Evolutionary conservation across 148 eudicot genomes (phyloP).

Genomic region (Vaccinium macrocarpon): DNA sequence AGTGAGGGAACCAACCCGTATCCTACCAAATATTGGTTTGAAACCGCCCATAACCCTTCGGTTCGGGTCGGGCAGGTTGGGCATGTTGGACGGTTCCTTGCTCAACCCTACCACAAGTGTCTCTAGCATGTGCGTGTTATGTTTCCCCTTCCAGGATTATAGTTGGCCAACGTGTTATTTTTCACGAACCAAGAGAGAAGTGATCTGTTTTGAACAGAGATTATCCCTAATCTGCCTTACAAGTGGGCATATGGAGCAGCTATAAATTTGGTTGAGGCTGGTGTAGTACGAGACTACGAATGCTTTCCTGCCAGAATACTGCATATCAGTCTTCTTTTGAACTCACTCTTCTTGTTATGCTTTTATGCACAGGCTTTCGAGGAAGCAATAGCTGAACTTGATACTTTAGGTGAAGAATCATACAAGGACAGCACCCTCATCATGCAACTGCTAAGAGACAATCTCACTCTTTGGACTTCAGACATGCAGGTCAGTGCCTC

Average conservation of each 20-base stretch:
- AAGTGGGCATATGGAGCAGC: neutral
- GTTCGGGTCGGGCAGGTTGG: too few relatives aligned
- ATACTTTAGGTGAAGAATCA: constrained; percentile 57
- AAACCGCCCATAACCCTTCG: too few relatives aligned
- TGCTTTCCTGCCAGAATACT: neutral
- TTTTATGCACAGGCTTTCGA: constrained; percentile 49
- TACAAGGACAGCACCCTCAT: constrained; percentile 66
- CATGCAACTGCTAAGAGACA: constrained; percentile 68
- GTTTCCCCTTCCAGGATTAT: neutral
- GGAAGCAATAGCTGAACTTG: constrained; percentile 66
- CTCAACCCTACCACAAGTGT: neutral
- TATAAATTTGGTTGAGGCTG: neutral
- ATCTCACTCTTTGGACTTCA: constrained; percentile 65
- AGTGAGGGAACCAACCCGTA: too few relatives aligned
- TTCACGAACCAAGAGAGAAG: neutral
- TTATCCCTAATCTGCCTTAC: neutral
- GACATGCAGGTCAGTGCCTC: constrained; percentile 42
- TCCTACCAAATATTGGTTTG: too few relatives aligned
- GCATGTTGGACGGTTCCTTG: too few relatives aligned
- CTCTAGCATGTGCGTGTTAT: neutral
- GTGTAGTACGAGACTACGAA: neutral
- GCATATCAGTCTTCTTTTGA: neutral
- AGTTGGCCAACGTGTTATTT: neutral
- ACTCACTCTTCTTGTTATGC: neutral
- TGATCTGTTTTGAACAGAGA: neutral